Percentiles rank a stretch among this genome's conserved stretches.
These are phyloP conservation scores for Leonotis leonurus DNA, from an alignment of 257 asterid species.

Conservation along the genomic window DNA sequence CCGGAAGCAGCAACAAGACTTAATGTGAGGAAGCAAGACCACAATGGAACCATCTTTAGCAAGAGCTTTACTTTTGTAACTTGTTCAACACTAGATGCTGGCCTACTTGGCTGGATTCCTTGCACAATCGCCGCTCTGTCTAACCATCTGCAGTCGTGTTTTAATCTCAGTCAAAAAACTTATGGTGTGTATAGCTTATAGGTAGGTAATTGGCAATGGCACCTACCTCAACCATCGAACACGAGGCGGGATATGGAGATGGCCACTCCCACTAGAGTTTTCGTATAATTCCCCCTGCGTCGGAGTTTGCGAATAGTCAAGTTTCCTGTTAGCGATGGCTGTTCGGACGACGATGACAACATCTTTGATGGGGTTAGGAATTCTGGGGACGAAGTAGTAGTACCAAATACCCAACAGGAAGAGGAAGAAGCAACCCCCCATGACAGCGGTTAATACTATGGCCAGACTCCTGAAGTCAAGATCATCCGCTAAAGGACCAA, in stretches of 20 bases:
- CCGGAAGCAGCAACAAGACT: neutral
- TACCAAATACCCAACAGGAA: slow-evolving; percentile 6
- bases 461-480: neutral
- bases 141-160: neutral
- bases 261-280: neutral
- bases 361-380: neutral
- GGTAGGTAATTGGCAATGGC: too few relatives aligned
- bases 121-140: neutral
- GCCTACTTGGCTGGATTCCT: neutral
- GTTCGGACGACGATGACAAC: neutral
- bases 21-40: neutral
- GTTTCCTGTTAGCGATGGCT: slow-evolving; percentile 1
- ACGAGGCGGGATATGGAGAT: neutral
- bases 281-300: neutral
- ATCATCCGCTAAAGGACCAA: neutral
- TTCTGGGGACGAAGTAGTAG: neutral
- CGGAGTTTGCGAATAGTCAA: neutral
- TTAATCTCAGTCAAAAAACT: too few relatives aligned
- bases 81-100: neutral
- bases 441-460: neutral
- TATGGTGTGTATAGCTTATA: too few relatives aligned
- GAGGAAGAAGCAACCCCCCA: neutral
- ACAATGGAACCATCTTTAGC: neutral
- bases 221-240: neutral
- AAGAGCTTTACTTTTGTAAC: neutral